Evolutionary conservation across 2,329 filamentous ascomycete species (phyloP).

Genomic region (Teratosphaeria pseudoeucalypti): DNA sequence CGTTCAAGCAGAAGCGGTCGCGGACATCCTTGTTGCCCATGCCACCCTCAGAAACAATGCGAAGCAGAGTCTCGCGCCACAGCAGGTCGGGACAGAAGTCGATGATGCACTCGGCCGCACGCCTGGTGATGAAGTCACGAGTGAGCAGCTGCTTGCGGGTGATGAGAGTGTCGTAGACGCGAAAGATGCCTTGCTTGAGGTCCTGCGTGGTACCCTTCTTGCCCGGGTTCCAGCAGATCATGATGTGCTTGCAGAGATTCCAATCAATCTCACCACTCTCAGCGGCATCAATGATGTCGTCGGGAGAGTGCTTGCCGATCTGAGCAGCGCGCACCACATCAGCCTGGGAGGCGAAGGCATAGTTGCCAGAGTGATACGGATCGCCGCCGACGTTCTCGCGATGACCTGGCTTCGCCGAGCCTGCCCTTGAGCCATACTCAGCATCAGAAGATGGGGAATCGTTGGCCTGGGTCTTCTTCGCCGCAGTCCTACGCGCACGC

Average conservation of each 20-base stretch:
- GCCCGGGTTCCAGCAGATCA: constrained; percentile 25
- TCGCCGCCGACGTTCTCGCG: constrained; percentile 11
- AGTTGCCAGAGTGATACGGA: constrained; percentile 22
- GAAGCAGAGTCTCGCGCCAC: constrained; percentile 25
- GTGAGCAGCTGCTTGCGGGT: constrained; percentile 22
- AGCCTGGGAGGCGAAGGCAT: constrained; percentile 14
- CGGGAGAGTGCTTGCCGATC: constrained; percentile 7
- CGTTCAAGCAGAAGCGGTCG: constrained; percentile 25
- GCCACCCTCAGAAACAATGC: constrained; percentile 22
- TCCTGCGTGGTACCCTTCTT: constrained; percentile 22
- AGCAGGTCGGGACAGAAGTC: constrained; percentile 28
- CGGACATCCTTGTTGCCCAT: constrained; percentile 25
- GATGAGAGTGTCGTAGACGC: constrained; percentile 22
- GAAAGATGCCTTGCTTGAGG: constrained; percentile 22
- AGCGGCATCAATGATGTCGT: constrained; percentile 22
- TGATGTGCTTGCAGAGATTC: constrained; percentile 17
- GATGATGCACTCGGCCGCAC: constrained; percentile 25
- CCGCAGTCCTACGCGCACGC: not conserved
- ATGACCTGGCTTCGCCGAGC: not conserved
- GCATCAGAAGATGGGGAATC: constrained; percentile 8
- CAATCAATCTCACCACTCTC: constrained; percentile 13
- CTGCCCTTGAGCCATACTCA: not conserved
- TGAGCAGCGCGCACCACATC: constrained; percentile 4
- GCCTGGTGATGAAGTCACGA: constrained; percentile 16
- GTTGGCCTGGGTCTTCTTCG: constrained; percentile 9